Evolutionary conservation across 2,329 filamentous ascomycete genomes (phyloP).

Genomic region (Calonectria naviculata): DNA sequence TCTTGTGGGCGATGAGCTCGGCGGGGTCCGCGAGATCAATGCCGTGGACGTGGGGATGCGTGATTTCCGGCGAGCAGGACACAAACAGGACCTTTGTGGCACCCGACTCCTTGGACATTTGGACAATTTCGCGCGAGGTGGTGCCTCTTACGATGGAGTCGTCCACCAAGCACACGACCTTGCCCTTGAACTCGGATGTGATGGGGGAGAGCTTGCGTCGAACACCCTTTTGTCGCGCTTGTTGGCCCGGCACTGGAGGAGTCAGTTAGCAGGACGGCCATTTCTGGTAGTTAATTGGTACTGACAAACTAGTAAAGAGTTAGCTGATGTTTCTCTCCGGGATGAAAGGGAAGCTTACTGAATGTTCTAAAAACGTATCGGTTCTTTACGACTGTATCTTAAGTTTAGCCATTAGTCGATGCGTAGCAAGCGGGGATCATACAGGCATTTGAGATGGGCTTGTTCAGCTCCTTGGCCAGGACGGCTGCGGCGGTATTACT

Average conservation of each 20-base stretch:
- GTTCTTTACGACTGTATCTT: constrained; percentile 71
- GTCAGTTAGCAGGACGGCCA: neutral
- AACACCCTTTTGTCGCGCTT: constrained; percentile 84
- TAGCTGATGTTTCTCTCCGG: neutral
- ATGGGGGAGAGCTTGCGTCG: constrained; percentile 92
- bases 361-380: constrained; percentile 90
- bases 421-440: no score
- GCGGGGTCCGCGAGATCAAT: constrained; percentile 58
- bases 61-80: constrained; percentile 85
- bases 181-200: constrained; percentile 83
- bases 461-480: constrained; percentile 79
- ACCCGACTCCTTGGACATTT: constrained; percentile 86
- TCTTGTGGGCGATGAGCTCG: constrained; percentile 56
- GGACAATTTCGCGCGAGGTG: constrained; percentile 73
- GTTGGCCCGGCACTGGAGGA: constrained; percentile 71
- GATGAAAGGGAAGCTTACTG: constrained; percentile 54
- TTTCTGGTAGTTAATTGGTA: no score
- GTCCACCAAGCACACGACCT: constrained; percentile 86
- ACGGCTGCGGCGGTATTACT: constrained; percentile 83
- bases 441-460: constrained; percentile 84
- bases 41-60: constrained; percentile 80
- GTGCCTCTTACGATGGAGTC: constrained; percentile 87
- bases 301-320: neutral
- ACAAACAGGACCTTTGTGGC: constrained; percentile 87
- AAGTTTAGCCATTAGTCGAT: neutral